Evolutionary conservation across 768 basidiomycete species (phyloP), one percentile per base, ranked within the genome.

Genomic region (Lentinula aciculospora): DNA sequence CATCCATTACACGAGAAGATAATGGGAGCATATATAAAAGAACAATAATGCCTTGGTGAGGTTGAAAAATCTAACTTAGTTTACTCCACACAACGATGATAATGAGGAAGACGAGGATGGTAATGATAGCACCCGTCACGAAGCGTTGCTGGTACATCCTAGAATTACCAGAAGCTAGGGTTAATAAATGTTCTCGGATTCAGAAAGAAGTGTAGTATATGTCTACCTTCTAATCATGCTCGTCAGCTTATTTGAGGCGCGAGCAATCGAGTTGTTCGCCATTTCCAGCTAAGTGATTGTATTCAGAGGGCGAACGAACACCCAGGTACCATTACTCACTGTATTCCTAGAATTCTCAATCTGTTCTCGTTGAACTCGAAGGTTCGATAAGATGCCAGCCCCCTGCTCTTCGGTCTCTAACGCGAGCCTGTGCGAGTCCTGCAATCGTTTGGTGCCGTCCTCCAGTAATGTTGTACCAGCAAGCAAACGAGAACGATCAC

Each of bases 71-170:
- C 62, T 68, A 79, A 62, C 76, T 77, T 55, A 84, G 71, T 68
- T 95, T 95, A 67, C 83, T 83, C 84, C 88, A 94, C 6, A 91
- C 69, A 56, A 96, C 87, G 62, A 94, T 76, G 25, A 75, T 75
- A 61, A 98, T 95, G 49, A 98, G 82, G 3, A 94, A 67, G 51
- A 96, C 74, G 34, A 98, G 86, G 28, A 98, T 83, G 57, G 77
- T 73, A 58, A 99, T 88, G 64, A 98, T 98, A 39, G 82, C 88
- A 37, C 73, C 89, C 4, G 94, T 98, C 48, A 97, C 80, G 48
- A 91, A 81, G 53, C 92, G 88, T 66, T 99, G 96, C 71, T 97
- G 94, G 69, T 98, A 94, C 93, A 98, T 97, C 75, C 97, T 99
- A 23, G 21, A 9, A 15, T 28, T 29, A 68, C 46, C 65, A 53